phyloP scores from a whole-genome alignment of 495 filamentous ascomycete species.

The Aspergillus haitiensis region DNA sequence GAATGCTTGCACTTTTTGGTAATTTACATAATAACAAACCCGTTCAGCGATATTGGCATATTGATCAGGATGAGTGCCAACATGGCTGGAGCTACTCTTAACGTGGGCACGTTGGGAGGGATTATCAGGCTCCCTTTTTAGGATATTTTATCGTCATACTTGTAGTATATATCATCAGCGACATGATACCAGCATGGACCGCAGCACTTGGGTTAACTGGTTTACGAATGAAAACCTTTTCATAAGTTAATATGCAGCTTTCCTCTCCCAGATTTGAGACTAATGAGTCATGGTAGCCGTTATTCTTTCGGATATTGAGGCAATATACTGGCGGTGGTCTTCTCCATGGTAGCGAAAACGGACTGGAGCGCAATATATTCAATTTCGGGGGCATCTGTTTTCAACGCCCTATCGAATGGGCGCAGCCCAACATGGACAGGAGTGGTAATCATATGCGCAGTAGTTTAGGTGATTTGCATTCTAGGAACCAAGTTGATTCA shows the following conservation, averaged over 20 bases:
- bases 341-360: slow-evolving; percentile 33
- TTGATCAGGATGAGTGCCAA: slow-evolving; percentile 56
- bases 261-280: neutral
- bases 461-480: slow-evolving; percentile 28
- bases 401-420: slow-evolving; percentile 30
- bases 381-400: slow-evolving; percentile 29
- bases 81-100: slow-evolving; percentile 66
- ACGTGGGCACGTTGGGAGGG: slow-evolving; percentile 57
- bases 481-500: slow-evolving; percentile 33
- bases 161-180: slow-evolving; percentile 53
- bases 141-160: slow-evolving; percentile 64
- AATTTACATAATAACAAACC: neutral
- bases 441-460: slow-evolving; percentile 30
- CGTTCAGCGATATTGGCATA: neutral
- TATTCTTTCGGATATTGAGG: slow-evolving; percentile 37
- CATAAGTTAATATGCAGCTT: slow-evolving; percentile 21
- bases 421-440: slow-evolving; percentile 30
- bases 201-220: slow-evolving; percentile 37
- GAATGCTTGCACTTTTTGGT: slow-evolving; percentile 54
- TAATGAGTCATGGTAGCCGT: slow-evolving; percentile 12
- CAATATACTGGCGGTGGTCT: slow-evolving; percentile 31
- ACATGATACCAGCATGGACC: slow-evolving; percentile 41
- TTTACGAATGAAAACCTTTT: slow-evolving; percentile 43
- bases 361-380: slow-evolving; percentile 36
- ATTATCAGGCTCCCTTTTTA: slow-evolving; percentile 39